Percentiles rank a stretch among this genome's conserved stretches.
Evolutionary conservation across 177 flowering plant genomes (phyloP).

Genomic region (Vitis hybrid): DNA sequence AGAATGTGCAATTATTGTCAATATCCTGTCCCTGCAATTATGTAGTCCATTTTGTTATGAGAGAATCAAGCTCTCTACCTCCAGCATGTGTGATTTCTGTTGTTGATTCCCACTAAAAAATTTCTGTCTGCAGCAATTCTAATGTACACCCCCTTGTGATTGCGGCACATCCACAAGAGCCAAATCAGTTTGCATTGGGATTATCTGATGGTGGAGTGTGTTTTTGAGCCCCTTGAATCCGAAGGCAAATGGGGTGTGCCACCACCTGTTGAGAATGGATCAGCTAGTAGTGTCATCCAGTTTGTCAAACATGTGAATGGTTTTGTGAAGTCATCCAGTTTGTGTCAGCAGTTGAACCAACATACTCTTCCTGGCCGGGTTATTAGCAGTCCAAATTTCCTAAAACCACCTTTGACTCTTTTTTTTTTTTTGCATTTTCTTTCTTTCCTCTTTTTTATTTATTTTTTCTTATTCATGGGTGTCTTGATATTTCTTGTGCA

Average conservation of each 20-base stretch:
- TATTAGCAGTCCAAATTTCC: too few species aligned
- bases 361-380: too few species aligned
- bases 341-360: too few species aligned
- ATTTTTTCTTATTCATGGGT: neutral
- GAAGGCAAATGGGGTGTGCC: slow-evolving; percentile 95
- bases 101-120: neutral
- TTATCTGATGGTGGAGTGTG: slow-evolving; percentile 83
- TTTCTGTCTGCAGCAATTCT: slow-evolving; percentile 41
- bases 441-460: neutral
- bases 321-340: too few species aligned
- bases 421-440: too few species aligned
- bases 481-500: slow-evolving; percentile 5
- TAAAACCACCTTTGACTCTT: too few species aligned
- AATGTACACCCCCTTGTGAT: slow-evolving; percentile 74
- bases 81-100: neutral
- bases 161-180: slow-evolving; percentile 86
- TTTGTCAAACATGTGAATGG: too few species aligned
- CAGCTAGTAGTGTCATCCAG: slow-evolving; percentile 56
- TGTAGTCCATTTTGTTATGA: neutral
- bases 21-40: neutral
- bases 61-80: neutral
- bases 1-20: neutral
- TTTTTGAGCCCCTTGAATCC: slow-evolving; percentile 90
- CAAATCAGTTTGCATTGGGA: slow-evolving; percentile 91
- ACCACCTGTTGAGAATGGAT: slow-evolving; percentile 86